Conservation (phyloP, 2,329 filamentous ascomycete genomes). For the Lachnum nothofagi region DNA sequence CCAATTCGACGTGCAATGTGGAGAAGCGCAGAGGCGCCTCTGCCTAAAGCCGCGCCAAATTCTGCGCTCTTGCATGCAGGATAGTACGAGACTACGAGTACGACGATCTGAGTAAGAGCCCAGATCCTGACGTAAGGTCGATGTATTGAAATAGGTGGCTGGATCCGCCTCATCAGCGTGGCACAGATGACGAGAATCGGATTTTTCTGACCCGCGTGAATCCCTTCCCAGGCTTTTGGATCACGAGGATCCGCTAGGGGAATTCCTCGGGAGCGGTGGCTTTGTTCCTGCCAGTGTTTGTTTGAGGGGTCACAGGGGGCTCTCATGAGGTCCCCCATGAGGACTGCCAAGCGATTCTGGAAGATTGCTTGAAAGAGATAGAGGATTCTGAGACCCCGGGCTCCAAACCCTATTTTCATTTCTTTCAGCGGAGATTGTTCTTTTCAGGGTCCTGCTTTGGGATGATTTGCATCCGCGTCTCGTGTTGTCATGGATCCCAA, state of each 20-base stretch:
- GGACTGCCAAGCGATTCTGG: neutral
- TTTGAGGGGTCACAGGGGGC: too few relatives aligned
- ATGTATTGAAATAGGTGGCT: too few relatives aligned
- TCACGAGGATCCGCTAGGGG: too few relatives aligned
- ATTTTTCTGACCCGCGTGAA: too few relatives aligned
- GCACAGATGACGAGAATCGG: neutral
- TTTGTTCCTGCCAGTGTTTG: too few relatives aligned
- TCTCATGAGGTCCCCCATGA: too few relatives aligned
- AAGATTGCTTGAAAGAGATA: neutral
- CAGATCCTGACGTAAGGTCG: too few relatives aligned
- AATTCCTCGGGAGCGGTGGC: too few relatives aligned
- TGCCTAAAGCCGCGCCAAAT: neutral
- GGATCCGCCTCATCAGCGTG: neutral
- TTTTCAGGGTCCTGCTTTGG: neutral
- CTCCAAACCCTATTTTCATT: neutral
- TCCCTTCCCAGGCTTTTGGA: too few relatives aligned
- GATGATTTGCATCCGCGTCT: neutral
- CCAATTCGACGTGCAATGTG: neutral
- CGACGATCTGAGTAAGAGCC: too few relatives aligned
- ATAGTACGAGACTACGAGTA: too few relatives aligned
- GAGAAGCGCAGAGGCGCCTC: neutral
- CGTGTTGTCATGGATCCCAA: neutral
- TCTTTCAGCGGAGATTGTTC: neutral
- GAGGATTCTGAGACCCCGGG: neutral
- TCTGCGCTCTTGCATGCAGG: neutral